Conservation (phyloP, 2,329 filamentous ascomycete species). For the Fusarium austroafricanum region DNA sequence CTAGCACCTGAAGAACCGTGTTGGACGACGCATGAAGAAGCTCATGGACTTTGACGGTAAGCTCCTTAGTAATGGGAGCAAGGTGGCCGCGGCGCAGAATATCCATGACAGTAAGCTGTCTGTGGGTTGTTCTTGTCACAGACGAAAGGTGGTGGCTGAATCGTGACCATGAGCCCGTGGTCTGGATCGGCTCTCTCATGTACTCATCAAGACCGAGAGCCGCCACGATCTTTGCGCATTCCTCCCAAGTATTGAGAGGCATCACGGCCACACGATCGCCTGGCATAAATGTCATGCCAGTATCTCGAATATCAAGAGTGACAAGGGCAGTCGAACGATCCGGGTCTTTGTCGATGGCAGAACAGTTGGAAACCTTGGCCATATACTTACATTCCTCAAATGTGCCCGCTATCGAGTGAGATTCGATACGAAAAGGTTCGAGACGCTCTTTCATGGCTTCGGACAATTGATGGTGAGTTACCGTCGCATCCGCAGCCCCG, state of each 20-base stretch:
- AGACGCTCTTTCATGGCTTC: slow-evolving; percentile 40
- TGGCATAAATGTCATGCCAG: slow-evolving; percentile 64
- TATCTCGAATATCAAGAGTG: slow-evolving; percentile 64
- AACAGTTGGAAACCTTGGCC: slow-evolving; percentile 57
- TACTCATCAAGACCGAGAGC: slow-evolving; percentile 61
- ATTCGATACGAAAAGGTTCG: slow-evolving; percentile 58
- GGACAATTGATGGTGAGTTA: slow-evolving; percentile 36
- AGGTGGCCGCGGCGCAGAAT: slow-evolving; percentile 64
- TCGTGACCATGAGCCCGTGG: slow-evolving; percentile 58
- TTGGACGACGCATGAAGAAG: slow-evolving; percentile 62
- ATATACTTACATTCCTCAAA: slow-evolving; percentile 66
- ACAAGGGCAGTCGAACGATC: slow-evolving; percentile 61
- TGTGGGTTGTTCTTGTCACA: slow-evolving; percentile 46
- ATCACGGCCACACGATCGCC: slow-evolving; percentile 66
- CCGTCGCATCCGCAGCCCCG: too few species aligned
- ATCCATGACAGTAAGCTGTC: slow-evolving; percentile 58
- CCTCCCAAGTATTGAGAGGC: slow-evolving; percentile 66
- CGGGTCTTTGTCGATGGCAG: slow-evolving; percentile 59
- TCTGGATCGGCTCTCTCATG: slow-evolving; percentile 56
- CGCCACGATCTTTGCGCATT: slow-evolving; percentile 65
- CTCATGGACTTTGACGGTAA: slow-evolving; percentile 61
- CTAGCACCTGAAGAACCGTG: slow-evolving; percentile 60
- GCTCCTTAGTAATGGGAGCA: slow-evolving; percentile 63
- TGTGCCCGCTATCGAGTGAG: slow-evolving; percentile 65
- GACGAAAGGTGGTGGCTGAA: slow-evolving; percentile 60